These are phyloP conservation scores for Penicillium subrubescens DNA, from an alignment of 495 filamentous ascomycete species.

Conservation along the genomic window DNA sequence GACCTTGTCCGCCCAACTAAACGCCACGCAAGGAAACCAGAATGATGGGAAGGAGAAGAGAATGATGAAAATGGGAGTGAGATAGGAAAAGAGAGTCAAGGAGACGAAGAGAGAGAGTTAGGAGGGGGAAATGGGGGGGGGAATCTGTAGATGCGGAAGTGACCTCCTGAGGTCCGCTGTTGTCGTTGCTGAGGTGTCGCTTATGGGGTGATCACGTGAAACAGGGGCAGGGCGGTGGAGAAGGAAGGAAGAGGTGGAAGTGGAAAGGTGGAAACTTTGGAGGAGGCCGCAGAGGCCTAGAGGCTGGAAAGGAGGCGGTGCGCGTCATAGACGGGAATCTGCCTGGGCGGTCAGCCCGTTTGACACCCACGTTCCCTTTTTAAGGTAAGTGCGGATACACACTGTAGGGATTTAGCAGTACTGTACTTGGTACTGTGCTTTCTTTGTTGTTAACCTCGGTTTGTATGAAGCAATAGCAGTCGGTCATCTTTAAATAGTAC, in stretches of 20 bases:
- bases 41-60: slow-evolving; percentile 25
- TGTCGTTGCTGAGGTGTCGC: slow-evolving; percentile 53
- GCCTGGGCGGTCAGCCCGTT: neutral
- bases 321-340: neutral
- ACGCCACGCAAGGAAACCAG: slow-evolving; percentile 47
- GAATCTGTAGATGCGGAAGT: slow-evolving; percentile 38
- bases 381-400: neutral
- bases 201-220: slow-evolving; percentile 47
- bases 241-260: neutral
- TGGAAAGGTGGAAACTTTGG: neutral
- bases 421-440: neutral
- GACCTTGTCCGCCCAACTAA: slow-evolving; percentile 53
- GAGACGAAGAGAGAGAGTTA: slow-evolving; percentile 20
- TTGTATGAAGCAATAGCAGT: neutral
- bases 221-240: slow-evolving; percentile 20
- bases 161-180: slow-evolving; percentile 49
- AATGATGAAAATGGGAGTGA: neutral
- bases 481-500: neutral
- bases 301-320: neutral
- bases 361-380: neutral
- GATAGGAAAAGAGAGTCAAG: slow-evolving; percentile 17
- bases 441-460: neutral
- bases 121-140: slow-evolving; percentile 19
- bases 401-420: neutral
- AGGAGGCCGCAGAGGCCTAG: too few species aligned